These are phyloP conservation scores for Dendrocalamus latiflorus DNA, from an alignment of 202 grass and related monocot species.

Conservation along the genomic window DNA sequence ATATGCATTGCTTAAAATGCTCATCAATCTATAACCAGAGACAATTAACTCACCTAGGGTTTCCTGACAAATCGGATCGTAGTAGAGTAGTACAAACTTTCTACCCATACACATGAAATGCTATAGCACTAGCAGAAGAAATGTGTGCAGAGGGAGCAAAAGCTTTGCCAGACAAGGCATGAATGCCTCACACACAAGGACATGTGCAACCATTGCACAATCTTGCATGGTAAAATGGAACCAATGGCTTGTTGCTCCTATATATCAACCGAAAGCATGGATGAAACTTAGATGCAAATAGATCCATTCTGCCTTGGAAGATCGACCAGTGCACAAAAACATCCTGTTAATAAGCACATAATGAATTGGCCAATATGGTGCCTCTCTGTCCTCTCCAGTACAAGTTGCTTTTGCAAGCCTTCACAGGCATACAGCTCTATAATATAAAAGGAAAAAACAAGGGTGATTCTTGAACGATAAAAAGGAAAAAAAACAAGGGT, in stretches of 20 bases:
- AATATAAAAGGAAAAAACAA: constrained; percentile 8
- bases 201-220: not conserved
- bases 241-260: not conserved
- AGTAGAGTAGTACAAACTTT: not conserved
- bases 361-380: not conserved
- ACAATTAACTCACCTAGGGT: not conserved
- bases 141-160: not conserved
- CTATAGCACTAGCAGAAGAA: not conserved
- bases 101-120: not conserved
- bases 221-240: not conserved
- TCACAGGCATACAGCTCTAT: not conserved
- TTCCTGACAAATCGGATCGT: not conserved
- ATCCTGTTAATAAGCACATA: not conserved
- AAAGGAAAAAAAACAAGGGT: constrained; percentile 16
- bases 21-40: not conserved
- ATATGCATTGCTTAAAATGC: not conserved
- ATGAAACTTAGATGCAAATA: not conserved
- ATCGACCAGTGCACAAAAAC: not conserved
- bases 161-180: not conserved
- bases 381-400: not conserved
- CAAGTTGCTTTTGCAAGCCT: constrained; percentile 18
- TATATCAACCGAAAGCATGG: not conserved
- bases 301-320: not conserved
- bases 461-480: too few species aligned
- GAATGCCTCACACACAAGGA: not conserved